Evolutionary conservation across 2,329 filamentous ascomycete species (phyloP).

Genomic region (Diaporthe longicolla): DNA sequence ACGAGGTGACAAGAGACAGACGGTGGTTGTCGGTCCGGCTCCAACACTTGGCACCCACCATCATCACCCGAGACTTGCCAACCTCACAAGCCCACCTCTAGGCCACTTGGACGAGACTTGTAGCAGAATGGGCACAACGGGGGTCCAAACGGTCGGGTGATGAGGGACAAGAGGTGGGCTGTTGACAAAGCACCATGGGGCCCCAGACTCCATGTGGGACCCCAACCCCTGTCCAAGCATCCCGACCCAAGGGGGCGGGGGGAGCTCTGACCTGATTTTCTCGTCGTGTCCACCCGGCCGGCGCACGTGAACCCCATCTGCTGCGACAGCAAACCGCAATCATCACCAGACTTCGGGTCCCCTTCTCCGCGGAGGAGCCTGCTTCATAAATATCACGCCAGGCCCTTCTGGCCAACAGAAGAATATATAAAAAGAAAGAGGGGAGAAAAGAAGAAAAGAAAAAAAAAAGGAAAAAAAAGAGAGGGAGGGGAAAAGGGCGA

Average conservation of each 20-base stretch:
- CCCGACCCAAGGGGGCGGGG: background rate
- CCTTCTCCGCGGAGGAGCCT: background rate
- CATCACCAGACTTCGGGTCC: slow-evolving; percentile 12
- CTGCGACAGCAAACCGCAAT: background rate
- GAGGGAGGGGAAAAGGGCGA: too few relatives aligned
- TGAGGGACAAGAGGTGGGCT: slow-evolving; percentile 7
- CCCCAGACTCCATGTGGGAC: slow-evolving; percentile 27
- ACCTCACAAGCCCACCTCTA: too few relatives aligned
- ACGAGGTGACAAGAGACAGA: too few relatives aligned
- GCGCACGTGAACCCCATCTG: slow-evolving; percentile 9
- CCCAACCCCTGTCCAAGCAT: slow-evolving; percentile 6
- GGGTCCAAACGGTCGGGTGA: slow-evolving; percentile 12
- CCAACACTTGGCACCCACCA: slow-evolving; percentile 8
- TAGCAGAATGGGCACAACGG: too few relatives aligned
- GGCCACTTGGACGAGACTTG: too few relatives aligned
- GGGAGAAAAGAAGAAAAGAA: too few relatives aligned
- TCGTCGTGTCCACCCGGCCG: background rate
- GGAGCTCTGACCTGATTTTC: slow-evolving; percentile 33
- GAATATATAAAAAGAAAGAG: too few relatives aligned
- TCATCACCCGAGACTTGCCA: slow-evolving; percentile 11
- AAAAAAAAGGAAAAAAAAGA: background rate
- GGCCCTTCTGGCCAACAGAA: background rate
- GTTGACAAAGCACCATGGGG: slow-evolving; percentile 15
- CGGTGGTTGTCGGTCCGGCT: background rate
- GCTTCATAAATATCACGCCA: background rate